Conservation (phyloP, 352 stramenopile species). For the Pythium aquatile region DNA sequence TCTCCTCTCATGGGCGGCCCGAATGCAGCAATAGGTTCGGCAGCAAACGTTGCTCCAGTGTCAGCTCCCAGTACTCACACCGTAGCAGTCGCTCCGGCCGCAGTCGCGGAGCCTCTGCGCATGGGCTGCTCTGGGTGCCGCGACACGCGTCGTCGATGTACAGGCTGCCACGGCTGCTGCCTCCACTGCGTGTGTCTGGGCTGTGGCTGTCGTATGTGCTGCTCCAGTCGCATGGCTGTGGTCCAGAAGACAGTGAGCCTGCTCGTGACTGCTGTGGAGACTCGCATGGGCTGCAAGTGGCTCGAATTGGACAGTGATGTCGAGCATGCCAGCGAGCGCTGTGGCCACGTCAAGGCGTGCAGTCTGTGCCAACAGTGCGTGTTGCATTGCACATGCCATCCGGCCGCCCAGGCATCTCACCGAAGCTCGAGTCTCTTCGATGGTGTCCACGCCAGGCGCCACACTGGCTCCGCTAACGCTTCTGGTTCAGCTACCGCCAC, state of each 20-base stretch:
- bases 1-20: neutral
- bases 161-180: slow-evolving; percentile 59
- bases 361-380: slow-evolving; percentile 25
- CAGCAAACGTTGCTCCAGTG: neutral
- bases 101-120: slow-evolving; percentile 36
- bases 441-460: neutral
- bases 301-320: slow-evolving; percentile 25
- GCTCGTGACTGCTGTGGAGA: slow-evolving; percentile 58
- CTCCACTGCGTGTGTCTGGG: slow-evolving; percentile 69
- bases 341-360: slow-evolving; percentile 27
- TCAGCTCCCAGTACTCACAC: neutral
- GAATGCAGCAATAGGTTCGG: neutral
- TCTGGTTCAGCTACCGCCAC: neutral
- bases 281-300: slow-evolving; percentile 63
- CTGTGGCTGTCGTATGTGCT: slow-evolving; percentile 76
- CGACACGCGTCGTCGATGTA: slow-evolving; percentile 58
- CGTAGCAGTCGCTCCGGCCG: neutral
- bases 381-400: slow-evolving; percentile 25
- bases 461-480: neutral
- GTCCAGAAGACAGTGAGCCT: slow-evolving; percentile 63
- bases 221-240: slow-evolving; percentile 44
- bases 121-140: slow-evolving; percentile 67
- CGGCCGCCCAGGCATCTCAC: slow-evolving; percentile 14
- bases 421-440: neutral
- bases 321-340: slow-evolving; percentile 18